Conservation (phyloP, 495 filamentous ascomycete genomes). For the Lophiotrema nucula region DNA sequence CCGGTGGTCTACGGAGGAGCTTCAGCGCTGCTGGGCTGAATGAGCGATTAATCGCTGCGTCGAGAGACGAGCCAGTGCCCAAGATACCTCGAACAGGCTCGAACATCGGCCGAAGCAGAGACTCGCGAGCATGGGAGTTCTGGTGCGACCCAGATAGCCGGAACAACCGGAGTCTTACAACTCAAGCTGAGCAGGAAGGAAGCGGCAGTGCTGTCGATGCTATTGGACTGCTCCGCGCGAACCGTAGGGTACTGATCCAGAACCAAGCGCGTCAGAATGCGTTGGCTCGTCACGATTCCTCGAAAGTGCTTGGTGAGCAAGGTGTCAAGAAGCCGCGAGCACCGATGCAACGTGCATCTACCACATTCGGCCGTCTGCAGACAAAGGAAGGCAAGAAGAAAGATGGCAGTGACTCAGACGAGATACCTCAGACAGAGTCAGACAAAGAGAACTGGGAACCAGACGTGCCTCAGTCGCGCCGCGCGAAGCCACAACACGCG, state of each 20-base stretch:
- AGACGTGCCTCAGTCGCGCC: constrained; percentile 32
- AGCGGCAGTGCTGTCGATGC: constrained; percentile 68
- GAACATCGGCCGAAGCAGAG: constrained; percentile 68
- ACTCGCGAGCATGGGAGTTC: constrained; percentile 73
- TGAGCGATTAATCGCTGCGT: constrained; percentile 34
- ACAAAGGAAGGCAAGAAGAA: constrained; percentile 34
- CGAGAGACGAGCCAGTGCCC: constrained; percentile 11
- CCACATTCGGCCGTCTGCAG: constrained; percentile 68
- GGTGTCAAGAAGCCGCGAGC: constrained; percentile 28
- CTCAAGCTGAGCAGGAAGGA: constrained; percentile 69
- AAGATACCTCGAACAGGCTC: constrained; percentile 30
- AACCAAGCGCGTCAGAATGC: constrained; percentile 61
- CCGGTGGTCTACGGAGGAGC: constrained; percentile 57
- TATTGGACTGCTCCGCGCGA: constrained; percentile 67
- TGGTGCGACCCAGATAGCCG: constrained; percentile 34
- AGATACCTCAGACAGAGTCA: constrained; percentile 62
- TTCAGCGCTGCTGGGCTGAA: constrained; percentile 53
- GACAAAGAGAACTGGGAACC: constrained; percentile 94
- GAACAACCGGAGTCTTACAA: constrained; percentile 62
- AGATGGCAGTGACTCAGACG: constrained; percentile 14
- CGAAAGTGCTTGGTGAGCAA: constrained; percentile 12
- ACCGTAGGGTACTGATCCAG: constrained; percentile 48
- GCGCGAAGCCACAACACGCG: neutral
- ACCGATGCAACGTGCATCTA: constrained; percentile 58
- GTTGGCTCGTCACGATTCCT: constrained; percentile 15